phyloP scores from a whole-genome alignment of 352 stramenopile species.

The Globisporangium cederbergense region DNA sequence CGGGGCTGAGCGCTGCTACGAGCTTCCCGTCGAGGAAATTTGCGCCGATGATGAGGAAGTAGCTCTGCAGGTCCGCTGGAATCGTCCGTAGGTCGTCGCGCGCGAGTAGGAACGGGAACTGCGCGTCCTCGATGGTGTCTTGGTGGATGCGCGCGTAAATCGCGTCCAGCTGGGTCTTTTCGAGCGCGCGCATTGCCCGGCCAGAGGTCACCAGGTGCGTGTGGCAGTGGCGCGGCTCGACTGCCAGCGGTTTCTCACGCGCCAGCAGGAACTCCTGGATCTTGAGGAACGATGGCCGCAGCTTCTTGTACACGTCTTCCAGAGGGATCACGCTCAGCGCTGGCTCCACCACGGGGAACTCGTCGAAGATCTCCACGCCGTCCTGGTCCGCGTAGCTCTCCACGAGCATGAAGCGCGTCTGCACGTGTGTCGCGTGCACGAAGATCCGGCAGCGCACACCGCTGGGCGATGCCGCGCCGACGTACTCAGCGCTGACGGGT shows the following conservation, averaged over 20 bases:
- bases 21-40: conserved; percentile 64
- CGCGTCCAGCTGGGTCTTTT: conserved; percentile 20
- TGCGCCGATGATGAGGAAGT: conserved; percentile 53
- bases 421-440: conserved; percentile 28
- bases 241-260: conserved; percentile 20
- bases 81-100: conserved; percentile 50
- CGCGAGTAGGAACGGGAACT: conserved; percentile 55
- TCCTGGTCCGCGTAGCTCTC: conserved; percentile 50
- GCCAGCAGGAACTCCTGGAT: conserved; percentile 31
- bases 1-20: conserved; percentile 42
- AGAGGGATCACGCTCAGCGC: conserved; percentile 24
- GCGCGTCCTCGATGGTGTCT: conserved; percentile 39
- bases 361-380: conserved; percentile 42
- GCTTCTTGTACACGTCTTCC: conserved; percentile 34
- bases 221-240: conserved; percentile 54
- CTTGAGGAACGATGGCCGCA: conserved; percentile 42
- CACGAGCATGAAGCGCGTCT: conserved; percentile 50
- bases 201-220: conserved; percentile 31
- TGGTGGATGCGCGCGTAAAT: conserved; percentile 33
- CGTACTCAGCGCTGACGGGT: conserved; percentile 10
- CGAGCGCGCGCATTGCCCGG: conserved; percentile 24
- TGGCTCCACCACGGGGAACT: conserved; percentile 23
- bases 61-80: conserved; percentile 32
- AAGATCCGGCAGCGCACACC: conserved; percentile 54
- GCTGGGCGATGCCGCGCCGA: conserved; percentile 15